Evolutionary conservation across 129 eudicot genomes (phyloP), one percentile per base, ranked within the genome.

Genomic region (Mikania micrantha): DNA sequence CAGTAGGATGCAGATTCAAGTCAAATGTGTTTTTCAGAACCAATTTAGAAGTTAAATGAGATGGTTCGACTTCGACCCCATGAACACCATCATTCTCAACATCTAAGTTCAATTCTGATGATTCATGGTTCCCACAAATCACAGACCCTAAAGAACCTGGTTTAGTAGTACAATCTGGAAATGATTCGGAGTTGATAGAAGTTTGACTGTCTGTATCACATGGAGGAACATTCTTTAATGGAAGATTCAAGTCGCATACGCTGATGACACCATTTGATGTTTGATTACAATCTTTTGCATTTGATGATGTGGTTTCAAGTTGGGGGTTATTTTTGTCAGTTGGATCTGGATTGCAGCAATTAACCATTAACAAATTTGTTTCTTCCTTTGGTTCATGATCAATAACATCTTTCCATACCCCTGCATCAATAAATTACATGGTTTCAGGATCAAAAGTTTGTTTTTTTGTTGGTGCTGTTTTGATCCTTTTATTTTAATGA

Each of bases 231-330:
- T 45, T 42, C 25, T 52, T 74, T 57, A 45, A 50, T 19, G 79
- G 74, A 36, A 60, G 41, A 60, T 76, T 76, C 9, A 76, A 60
- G 70, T 76, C 80, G 24, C 45, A 76, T n/a, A 75, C 53, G 32
- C 69, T 39, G 20, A 44, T 24, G 22, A 10, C 35, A 13, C 15
- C 29, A 66, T 42, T 9, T 22, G 72, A 35, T 22, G 53, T 70
- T 24, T 31, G 74, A 35, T 66, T 66, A 42, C 15, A 45, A 57
- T 64, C 64, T 9, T 38, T 25, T 44, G 74, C 60, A 66, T 57
- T 52, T 12, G 68, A 71, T 34, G 63, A 40, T 2, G 42, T 22
- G 19, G 40, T 35, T 62, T 52, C 81, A 6, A 10, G 2, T 3
- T 41, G 48, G 7, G 42, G 31, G 9, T 29, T 15, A 58, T 11